A percentile compares a stretch with the other conserved stretches of the same genome.
Evolutionary conservation across 768 basidiomycete genomes (phyloP).

Genomic region (Amanita pallidorosea): DNA sequence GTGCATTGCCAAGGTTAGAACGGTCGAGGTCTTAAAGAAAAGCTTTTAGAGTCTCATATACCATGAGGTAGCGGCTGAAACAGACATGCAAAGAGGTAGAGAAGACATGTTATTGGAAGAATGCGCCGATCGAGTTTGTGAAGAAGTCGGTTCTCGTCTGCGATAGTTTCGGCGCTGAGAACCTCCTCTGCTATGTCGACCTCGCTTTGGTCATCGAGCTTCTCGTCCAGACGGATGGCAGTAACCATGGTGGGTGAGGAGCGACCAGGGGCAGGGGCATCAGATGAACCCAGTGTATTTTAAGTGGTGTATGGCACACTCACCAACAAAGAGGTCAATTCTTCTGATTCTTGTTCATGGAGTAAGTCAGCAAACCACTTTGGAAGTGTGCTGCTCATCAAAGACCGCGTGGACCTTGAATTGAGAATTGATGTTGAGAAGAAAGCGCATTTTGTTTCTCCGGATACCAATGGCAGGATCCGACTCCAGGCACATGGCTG

Average conservation of each 20-base stretch:
- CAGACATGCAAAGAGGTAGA: constrained; percentile 71
- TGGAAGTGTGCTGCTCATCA: too few species aligned
- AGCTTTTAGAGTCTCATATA: neutral
- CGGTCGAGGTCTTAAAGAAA: constrained; percentile 55
- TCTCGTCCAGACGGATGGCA: constrained; percentile 13
- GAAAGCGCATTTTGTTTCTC: too few species aligned
- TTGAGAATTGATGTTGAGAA: too few species aligned
- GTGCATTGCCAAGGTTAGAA: constrained; percentile 71
- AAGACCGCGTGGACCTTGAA: too few species aligned
- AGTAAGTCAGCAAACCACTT: neutral
- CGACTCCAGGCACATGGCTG: neutral
- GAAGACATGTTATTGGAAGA: constrained; percentile 59
- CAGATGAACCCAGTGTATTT: neutral
- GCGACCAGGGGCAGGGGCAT: neutral
- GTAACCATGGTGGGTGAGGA: neutral
- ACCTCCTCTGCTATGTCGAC: constrained; percentile 7
- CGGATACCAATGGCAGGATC: neutral
- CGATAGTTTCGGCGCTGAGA: constrained; percentile 8
- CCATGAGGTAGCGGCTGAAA: constrained; percentile 6
- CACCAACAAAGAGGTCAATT: constrained; percentile 15
- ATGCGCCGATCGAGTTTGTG: constrained; percentile 60
- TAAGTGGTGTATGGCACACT: constrained; percentile 12
- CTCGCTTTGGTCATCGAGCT: constrained; percentile 16
- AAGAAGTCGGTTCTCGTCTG: constrained; percentile 43
- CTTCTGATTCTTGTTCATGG: constrained; percentile 6